Evolutionary conservation across 768 basidiomycete species (phyloP).

Genomic region (Zangia roseola): DNA sequence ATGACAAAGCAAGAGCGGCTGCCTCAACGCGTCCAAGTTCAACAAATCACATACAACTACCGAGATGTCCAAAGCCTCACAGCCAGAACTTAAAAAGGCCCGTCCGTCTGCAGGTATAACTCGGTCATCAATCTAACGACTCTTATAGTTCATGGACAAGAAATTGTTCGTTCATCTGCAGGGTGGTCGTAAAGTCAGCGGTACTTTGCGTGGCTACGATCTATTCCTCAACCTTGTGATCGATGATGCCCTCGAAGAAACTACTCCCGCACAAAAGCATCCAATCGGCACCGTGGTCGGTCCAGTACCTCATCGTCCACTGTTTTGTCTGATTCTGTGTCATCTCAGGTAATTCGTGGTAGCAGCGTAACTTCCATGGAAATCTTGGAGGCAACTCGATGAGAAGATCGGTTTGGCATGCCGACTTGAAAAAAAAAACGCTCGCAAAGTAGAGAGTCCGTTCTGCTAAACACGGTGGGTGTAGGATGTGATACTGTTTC

Average conservation of each 20-base stretch:
- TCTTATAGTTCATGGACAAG: constrained; percentile 94
- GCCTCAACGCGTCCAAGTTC: not conserved
- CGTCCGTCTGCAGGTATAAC: constrained; percentile 1
- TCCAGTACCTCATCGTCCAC: constrained; percentile 11
- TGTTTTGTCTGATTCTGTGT: constrained; percentile 3
- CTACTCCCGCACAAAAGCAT: constrained; percentile 83
- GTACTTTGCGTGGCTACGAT: constrained; percentile 93
- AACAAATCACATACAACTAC: not conserved
- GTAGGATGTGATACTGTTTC: constrained; percentile 1
- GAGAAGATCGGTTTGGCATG: not conserved
- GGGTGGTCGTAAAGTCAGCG: constrained; percentile 94
- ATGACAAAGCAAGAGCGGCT: constrained; percentile 30
- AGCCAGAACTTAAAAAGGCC: constrained; percentile 99
- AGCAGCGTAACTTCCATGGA: constrained; percentile 98
- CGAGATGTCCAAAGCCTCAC: constrained; percentile 89
- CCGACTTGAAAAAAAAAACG: not conserved
- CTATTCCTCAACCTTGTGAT: constrained; percentile 98
- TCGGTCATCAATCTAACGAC: not conserved
- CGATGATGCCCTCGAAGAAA: constrained; percentile 93
- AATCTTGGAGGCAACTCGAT: constrained; percentile 64
- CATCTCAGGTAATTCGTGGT: constrained; percentile 84
- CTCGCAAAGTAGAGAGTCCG: constrained; percentile 9
- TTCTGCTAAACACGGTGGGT: not conserved
- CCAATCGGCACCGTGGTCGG: constrained; percentile 91
- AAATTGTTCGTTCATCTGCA: constrained; percentile 92